phyloP scores from a whole-genome alignment of 495 filamentous ascomycete species.

The Ascobolus immersus region DNA sequence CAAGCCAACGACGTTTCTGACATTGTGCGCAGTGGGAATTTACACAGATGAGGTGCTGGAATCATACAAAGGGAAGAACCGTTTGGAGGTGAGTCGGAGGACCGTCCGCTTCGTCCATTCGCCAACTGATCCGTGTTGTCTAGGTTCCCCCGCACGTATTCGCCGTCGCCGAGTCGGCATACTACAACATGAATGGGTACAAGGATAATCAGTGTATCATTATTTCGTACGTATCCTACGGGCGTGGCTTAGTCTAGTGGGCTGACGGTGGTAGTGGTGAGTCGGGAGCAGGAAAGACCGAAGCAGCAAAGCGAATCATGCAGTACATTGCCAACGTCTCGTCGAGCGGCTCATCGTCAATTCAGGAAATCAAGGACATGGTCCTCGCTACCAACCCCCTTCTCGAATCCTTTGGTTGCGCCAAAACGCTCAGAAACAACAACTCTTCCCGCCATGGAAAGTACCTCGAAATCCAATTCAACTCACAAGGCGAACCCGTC shows the following conservation, averaged over 20 bases:
- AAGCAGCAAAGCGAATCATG: conserved; percentile 97
- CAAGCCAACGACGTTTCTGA: conserved; percentile 4
- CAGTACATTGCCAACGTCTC: conserved; percentile 97
- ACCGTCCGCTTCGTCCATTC: background rate
- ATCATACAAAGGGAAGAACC: conserved; percentile 85
- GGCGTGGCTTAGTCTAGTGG: too few species aligned
- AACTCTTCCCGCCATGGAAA: conserved; percentile 97
- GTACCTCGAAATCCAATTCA: conserved; percentile 95
- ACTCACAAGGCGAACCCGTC: conserved; percentile 70
- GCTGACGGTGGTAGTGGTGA: conserved; percentile 36
- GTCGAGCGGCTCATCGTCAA: conserved; percentile 65
- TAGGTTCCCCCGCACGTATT: conserved; percentile 73
- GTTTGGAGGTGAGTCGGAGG: conserved; percentile 38
- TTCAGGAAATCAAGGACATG: conserved; percentile 96
- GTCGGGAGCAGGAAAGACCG: conserved; percentile 97
- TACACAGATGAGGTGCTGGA: conserved; percentile 84
- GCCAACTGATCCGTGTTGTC: conserved; percentile 19
- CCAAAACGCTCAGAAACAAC: conserved; percentile 93
- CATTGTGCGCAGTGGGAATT: conserved; percentile 45
- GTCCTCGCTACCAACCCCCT: conserved; percentile 93
- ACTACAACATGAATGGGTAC: conserved; percentile 99
- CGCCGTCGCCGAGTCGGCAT: conserved; percentile 81
- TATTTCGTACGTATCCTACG: conserved; percentile 33
- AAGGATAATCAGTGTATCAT: conserved; percentile 99
- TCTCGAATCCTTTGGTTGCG: conserved; percentile 93